Conservation (phyloP, 768 basidiomycete species). For the Saitozyma podzolica region DNA sequence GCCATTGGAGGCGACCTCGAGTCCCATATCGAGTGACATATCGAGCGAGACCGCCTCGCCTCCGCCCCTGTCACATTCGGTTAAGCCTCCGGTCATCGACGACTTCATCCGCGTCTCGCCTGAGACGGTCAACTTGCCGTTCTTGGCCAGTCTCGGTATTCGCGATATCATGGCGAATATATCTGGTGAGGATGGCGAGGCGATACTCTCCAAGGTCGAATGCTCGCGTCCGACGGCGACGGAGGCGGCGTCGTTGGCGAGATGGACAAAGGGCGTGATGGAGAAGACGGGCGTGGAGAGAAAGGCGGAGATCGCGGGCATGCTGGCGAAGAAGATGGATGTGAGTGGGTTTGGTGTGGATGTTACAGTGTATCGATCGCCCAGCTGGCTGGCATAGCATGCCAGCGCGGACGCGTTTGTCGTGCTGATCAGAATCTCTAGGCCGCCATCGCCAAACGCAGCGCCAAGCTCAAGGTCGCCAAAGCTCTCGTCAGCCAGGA, state of each 20-base stretch:
- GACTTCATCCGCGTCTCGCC: neutral
- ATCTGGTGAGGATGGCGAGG: neutral
- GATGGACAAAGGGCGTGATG: slow-evolving; percentile 24
- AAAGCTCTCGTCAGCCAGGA: slow-evolving; percentile 25
- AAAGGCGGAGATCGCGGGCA: slow-evolving; percentile 20
- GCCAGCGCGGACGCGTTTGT: no score
- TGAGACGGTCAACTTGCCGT: no score
- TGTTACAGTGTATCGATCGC: neutral
- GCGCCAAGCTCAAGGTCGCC: slow-evolving; percentile 29
- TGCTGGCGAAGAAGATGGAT: slow-evolving; percentile 21
- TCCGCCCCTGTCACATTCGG: neutral
- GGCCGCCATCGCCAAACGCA: slow-evolving; percentile 14
- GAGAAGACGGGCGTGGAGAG: slow-evolving; percentile 17
- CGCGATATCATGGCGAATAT: slow-evolving; percentile 23
- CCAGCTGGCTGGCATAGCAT: neutral
- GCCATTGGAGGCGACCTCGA: neutral
- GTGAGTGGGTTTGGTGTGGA: slow-evolving; percentile 14
- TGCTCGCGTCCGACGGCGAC: slow-evolving; percentile 15
- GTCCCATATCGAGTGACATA: neutral
- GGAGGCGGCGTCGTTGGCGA: slow-evolving; percentile 4
- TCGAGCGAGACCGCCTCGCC: slow-evolving; percentile 1
- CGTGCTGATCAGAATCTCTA: slow-evolving; percentile 7
- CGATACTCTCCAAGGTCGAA: slow-evolving; percentile 12
- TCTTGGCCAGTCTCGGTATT: slow-evolving; percentile 3
- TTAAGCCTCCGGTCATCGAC: neutral